Evolutionary conservation across 306 rosid species (phyloP).

Genomic region (Quercus berberidifolia): DNA sequence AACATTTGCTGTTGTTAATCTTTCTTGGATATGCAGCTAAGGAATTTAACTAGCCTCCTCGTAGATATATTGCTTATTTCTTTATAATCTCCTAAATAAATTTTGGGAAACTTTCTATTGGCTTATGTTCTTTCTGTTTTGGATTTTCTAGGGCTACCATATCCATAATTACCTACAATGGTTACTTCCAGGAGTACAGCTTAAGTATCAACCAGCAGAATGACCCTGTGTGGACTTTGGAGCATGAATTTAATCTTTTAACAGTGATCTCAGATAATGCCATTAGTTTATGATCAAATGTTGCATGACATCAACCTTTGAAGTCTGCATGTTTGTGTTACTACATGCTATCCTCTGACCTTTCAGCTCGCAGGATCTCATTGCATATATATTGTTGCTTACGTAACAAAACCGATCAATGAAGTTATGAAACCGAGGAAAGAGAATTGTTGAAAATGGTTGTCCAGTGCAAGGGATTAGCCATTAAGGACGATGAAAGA

Average conservation of each 20-base stretch:
- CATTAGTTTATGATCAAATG: constrained; percentile 30
- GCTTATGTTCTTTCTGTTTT: constrained; percentile 16
- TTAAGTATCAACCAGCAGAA: constrained; percentile 53
- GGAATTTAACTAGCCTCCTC: neutral
- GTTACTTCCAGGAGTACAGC: constrained; percentile 74
- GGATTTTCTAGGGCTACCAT: constrained; percentile 61
- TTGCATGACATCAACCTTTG: neutral
- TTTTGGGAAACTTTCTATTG: neutral
- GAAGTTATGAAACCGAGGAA: neutral
- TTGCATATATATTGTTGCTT: neutral
- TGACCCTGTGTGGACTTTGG: constrained; percentile 62
- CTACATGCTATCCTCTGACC: neutral
- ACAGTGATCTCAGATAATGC: constrained; percentile 36
- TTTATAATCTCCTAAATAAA: neutral
- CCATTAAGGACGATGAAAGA: neutral
- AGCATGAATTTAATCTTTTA: constrained; percentile 66
- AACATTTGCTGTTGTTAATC: neutral
- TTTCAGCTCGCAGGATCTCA: neutral
- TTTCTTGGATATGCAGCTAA: neutral
- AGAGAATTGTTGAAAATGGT: neutral
- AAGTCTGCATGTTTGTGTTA: neutral
- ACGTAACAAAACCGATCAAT: neutral
- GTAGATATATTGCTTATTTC: neutral
- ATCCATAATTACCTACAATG: constrained; percentile 63
- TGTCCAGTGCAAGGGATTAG: neutral